A percentile compares a stretch with the other conserved stretches of the same genome.
These are phyloP conservation scores for Kondoa subrosea DNA, from an alignment of 768 basidiomycete species.

Conservation along the genomic window DNA sequence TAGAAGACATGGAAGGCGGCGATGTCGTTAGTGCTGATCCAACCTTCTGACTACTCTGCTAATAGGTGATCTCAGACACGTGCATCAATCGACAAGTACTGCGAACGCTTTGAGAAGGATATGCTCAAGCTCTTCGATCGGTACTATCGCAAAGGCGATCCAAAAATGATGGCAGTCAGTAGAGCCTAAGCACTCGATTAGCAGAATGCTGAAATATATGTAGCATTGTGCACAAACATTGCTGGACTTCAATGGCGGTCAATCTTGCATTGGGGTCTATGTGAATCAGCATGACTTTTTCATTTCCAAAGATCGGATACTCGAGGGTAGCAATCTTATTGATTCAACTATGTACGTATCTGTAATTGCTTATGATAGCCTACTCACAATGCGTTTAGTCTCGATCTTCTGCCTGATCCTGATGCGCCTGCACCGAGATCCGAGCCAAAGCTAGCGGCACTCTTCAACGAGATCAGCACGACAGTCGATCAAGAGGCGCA, in stretches of 20 bases:
- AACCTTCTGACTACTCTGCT: conserved; percentile 27
- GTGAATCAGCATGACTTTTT: conserved; percentile 99
- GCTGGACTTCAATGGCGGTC: conserved; percentile 91
- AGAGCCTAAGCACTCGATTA: neutral
- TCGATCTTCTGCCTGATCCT: conserved; percentile 65
- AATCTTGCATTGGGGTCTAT: conserved; percentile 92
- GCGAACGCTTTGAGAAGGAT: conserved; percentile 97
- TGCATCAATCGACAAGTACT: conserved; percentile 86
- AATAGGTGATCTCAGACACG: conserved; percentile 46
- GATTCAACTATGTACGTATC: conserved; percentile 34
- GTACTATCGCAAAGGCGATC: conserved; percentile 90
- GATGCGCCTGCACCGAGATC: conserved; percentile 54
- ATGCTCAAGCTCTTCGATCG: conserved; percentile 90
- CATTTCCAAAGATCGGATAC: conserved; percentile 63
- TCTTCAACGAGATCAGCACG: conserved; percentile 70
- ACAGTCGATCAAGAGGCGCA: conserved; percentile 92
- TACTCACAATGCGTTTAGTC: conserved; percentile 40
- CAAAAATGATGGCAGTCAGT: conserved; percentile 94
- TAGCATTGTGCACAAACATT: conserved; percentile 95
- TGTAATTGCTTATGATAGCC: conserved; percentile 9
- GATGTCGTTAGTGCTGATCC: too few relatives aligned
- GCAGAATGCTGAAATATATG: conserved; percentile 7
- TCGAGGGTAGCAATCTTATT: conserved; percentile 34
- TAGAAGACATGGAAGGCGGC: conserved; percentile 58
- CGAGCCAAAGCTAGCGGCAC: conserved; percentile 58